Evolutionary conservation across 208 protist species (phyloP), one percentile per base, ranked within the genome.

Genomic region (Leishmania tarentolae): DNA sequence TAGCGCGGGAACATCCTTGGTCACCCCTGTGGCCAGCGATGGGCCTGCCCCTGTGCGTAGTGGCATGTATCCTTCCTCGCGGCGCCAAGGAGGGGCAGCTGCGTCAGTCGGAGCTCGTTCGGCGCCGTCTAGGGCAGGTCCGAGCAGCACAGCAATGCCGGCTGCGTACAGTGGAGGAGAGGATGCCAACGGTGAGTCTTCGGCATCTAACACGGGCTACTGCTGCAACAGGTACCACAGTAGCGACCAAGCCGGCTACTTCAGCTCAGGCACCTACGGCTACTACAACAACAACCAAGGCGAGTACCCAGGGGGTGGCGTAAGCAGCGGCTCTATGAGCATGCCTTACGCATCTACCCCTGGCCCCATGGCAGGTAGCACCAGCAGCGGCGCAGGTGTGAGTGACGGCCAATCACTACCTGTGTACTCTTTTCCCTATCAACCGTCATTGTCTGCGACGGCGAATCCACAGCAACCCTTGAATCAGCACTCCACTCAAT

Each of bases 11-110:
- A 35, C 46, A n/a, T 71, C 76, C 19, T 69, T 63, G 8, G 24
- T 8, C 7, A 65, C 52, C 7, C 37, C 74, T 21, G 40, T 46
- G 52, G 13, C 50, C 31, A 44, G 31, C 35, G 72, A 76, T 31
- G 17, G 19, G 35, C 72, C 72, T 56, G 44, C 28, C 17, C 24
- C 57, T 19, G 6, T 2, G 56, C 63, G 76, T n/a, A 79, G 59
- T 61, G 76, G 76, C 63, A 79, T 79, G 57, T 79, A 79, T 56
- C 63, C 76, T 28, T 69, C 63, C 31, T 79, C 76, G 7, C 59
- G 76, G 42, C 76, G 76, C 28, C 76, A 68, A 15, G 76, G 59
- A 76, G 72, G 31, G 50, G 31, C 50, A 42, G 72, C 69, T 40
- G 40, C 42, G 44, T 73, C 69, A 13, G 46, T 46, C n/a, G 50